Evolutionary conservation across 139 green algal genomes (phyloP).

Genomic region (Desmodesmus armatus): DNA sequence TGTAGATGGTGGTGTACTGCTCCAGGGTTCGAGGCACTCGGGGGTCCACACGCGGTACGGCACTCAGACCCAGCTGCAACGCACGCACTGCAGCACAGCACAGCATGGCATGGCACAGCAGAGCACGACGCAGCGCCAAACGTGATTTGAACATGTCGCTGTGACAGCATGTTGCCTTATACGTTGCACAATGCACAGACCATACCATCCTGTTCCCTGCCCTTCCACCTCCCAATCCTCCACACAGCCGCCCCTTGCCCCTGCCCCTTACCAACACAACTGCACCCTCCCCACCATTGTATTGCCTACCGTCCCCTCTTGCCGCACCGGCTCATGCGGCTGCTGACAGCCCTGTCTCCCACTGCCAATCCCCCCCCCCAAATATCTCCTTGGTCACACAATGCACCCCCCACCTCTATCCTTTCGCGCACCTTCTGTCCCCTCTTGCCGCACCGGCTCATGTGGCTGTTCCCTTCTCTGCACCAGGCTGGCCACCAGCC

Average conservation of each 20-base stretch:
- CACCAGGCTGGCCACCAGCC: constrained; percentile 20
- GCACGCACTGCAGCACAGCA: constrained; percentile 30
- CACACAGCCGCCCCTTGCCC: background rate
- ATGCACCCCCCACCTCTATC: background rate
- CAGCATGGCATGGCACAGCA: background rate
- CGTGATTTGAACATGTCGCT: background rate
- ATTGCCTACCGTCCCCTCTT: constrained; percentile 31
- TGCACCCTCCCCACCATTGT: background rate
- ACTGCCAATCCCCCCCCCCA: constrained; percentile 7
- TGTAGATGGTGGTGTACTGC: constrained; percentile 37
- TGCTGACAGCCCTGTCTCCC: constrained; percentile 9
- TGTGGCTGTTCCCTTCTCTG: constrained; percentile 12
- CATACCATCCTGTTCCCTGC: no score
- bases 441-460: constrained; percentile 1
- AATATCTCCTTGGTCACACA: background rate
- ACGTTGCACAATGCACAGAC: no score
- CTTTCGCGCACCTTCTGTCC: constrained; percentile 23
- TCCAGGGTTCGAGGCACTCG: constrained; percentile 31
- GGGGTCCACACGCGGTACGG: constrained; percentile 41
- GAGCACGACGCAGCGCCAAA: background rate
- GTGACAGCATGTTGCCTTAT: background rate
- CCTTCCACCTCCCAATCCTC: no score
- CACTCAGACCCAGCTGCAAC: constrained; percentile 38
- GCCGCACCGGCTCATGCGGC: background rate
- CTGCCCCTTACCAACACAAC: background rate